Base-by-base conservation (phyloP, 176 grass and related monocot species). In the Leersia perrieri region DNA sequence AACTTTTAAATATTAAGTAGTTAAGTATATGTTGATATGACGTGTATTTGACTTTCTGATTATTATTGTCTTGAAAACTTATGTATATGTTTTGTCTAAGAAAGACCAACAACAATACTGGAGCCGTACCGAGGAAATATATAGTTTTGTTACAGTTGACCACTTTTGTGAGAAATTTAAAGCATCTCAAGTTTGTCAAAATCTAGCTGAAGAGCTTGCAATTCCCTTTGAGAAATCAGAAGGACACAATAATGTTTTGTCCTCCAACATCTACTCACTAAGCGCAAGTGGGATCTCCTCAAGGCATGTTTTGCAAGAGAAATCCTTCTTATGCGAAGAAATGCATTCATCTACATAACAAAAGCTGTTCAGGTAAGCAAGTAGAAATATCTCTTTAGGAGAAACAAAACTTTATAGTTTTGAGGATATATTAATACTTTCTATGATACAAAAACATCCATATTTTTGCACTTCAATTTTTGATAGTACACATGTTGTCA, bases 51-150 rank as follows among this genome's bases (percentile, higher is more conserved):
- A 18, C 65, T 58, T 71, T 9, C 47, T 61, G 22, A 23, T 71
- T 71, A 40, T 1, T 23, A 45, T 45, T 16, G 6, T 32, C 34
- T 73, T 78, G 18, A 34, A 35, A 33, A 51, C 14, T 33, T 88
- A 33, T 66, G 15, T 70, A 35, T 69, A 97, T 89, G 84, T 97
- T 11, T 35, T 91, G 14, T 97, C 94, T 1, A 91, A 65, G 75
- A 97, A 94, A 35, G 91, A 97, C 86, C 94, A 97, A 82, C 61
- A 78, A 2, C 91, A 94, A 49, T 91, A 97, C 45, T 97, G 91
- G 94, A 86, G 23, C 42, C 63, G 2, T 30, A 38, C n/a, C 18
- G n/a, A 74, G 18, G 87, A 88, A 84, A 68, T 14, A 53, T 89
- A 97, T 18, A 81, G 33, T 11, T 97, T 88, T 80, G 79, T 94